Conservation (phyloP, 805 yeast genomes). For the Lipomyces yamadae region DNA sequence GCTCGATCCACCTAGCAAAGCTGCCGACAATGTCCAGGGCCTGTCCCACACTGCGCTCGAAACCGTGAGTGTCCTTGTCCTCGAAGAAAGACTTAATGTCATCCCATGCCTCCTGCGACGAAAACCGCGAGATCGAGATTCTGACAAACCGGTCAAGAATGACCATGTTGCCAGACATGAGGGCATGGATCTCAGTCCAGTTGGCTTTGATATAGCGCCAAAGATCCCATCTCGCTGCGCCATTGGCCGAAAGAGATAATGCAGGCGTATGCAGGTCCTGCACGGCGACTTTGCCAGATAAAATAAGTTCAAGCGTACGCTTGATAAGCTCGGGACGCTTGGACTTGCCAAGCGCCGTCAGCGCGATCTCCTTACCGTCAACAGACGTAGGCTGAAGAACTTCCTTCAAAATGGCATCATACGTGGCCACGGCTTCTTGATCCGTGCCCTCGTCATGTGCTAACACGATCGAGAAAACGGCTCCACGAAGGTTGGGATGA, state of each 20-base stretch:
- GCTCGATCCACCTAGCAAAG: constrained; percentile 55
- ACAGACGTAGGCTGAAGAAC: constrained; percentile 57
- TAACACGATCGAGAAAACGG: constrained; percentile 54
- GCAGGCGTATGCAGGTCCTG: constrained; percentile 66
- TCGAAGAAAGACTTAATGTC: constrained; percentile 54
- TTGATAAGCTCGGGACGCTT: constrained; percentile 48
- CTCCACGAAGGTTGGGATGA: constrained; percentile 55
- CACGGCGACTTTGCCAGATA: constrained; percentile 50
- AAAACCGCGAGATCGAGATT: constrained; percentile 46
- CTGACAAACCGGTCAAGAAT: constrained; percentile 56
- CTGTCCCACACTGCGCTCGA: constrained; percentile 62
- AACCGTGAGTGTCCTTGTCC: constrained; percentile 56
- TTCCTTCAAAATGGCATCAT: constrained; percentile 54
- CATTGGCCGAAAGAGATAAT: constrained; percentile 54
- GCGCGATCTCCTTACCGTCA: constrained; percentile 62
- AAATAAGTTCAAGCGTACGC: constrained; percentile 50
- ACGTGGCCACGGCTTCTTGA: constrained; percentile 46
- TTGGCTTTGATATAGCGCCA: constrained; percentile 58
- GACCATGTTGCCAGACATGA: constrained; percentile 57
- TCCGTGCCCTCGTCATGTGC: constrained; percentile 43
- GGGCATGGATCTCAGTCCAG: constrained; percentile 52
- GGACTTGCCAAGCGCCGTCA: constrained; percentile 59
- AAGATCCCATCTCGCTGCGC: constrained; percentile 50
- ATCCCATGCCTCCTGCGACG: constrained; percentile 46
- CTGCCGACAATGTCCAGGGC: constrained; percentile 59